Evolutionary conservation across 1,284 basidiomycete genomes (phyloP), one percentile per base, ranked within the genome.

Genomic region (Filobasidium uniguttulatum): DNA sequence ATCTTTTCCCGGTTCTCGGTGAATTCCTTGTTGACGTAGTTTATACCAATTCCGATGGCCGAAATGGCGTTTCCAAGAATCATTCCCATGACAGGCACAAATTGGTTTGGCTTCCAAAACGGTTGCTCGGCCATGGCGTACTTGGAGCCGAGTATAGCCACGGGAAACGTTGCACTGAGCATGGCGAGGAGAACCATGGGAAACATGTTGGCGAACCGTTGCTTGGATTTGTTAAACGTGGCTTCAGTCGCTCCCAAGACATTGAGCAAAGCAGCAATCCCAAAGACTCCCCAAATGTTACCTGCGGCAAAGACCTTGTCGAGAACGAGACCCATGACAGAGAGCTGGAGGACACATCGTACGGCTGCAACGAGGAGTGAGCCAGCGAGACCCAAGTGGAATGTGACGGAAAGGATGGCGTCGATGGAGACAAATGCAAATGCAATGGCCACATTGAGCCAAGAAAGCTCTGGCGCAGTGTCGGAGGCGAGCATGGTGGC

Each of bases 11-110:
- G 70, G 61, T 85, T 87, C 56, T 87, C 85, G 43, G 61, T 55
- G 45, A 68, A 68, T 50, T 69, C 65, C 23, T 59, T 63, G n/a
- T 59, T 56, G 10, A 68, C 61, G 4, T 56, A 80, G 49, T 76
- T 77, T 3, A 81, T 71, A 0, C 79, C 75, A 0, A 88, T 75
- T 2, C 83, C 78, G 20, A 87, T 77, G 1, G 79, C 77, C 0
- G 80, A 81, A 50, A 88, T 82, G 0, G 83, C 81, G 53, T 76
- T 78, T 3, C 85, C 85, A 46, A 85, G 83, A 2, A 88, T 72
- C 86, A 89, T 88, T n/a, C 86, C 85, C 8, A 87, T 74, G 45
- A 87, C 77, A 8, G 85, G 85, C 51, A 88, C 81, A 58, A 81
- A 88, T 64, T 85, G 80, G 37, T 80, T 79, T 0, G 85, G 83